Percentiles rank a stretch among this genome's conserved stretches.
These are phyloP conservation scores for Pseudocercospora pini-densiflorae DNA, from an alignment of 2,329 filamentous ascomycete species.

Conservation along the genomic window DNA sequence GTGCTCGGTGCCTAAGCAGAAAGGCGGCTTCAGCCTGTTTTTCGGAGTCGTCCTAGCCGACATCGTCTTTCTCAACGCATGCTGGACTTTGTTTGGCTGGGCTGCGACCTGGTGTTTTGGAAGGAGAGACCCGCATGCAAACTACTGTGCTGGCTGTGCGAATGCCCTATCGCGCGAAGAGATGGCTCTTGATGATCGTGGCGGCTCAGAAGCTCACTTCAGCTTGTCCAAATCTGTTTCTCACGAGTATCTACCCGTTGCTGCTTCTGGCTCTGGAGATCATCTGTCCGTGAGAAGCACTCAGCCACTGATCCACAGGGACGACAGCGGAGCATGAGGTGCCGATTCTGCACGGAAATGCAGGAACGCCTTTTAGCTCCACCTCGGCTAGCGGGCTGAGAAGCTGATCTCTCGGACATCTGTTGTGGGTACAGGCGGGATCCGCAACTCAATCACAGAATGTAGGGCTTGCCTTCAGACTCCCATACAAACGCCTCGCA, in stretches of 20 bases:
- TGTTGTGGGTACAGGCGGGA: too few relatives aligned
- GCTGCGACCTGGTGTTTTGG: conserved; percentile 5
- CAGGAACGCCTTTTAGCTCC: too few relatives aligned
- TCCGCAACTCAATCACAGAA: too few relatives aligned
- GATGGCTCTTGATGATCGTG: neutral
- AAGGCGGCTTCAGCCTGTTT: conserved; percentile 10
- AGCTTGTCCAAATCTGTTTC: neutral
- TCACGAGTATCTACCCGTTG: neutral
- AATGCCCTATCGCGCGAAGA: neutral
- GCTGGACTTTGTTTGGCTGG: conserved; percentile 8
- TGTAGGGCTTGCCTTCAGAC: too few relatives aligned
- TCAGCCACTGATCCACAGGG: neutral
- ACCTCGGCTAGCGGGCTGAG: too few relatives aligned
- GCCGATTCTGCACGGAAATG: too few relatives aligned
- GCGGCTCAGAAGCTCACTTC: neutral
- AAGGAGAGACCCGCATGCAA: conserved; percentile 3
- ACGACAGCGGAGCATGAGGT: neutral
- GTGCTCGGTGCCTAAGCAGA: conserved; percentile 19
- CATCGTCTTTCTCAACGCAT: conserved; percentile 13
- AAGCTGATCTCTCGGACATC: too few relatives aligned
- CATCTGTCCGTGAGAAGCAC: neutral
- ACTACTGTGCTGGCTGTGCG: conserved; percentile 9
- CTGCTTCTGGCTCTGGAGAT: neutral
- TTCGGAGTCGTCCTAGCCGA: conserved; percentile 16
- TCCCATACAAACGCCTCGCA: too few relatives aligned